A percentile compares a stretch with the other conserved stretches of the same genome.
These are phyloP conservation scores for Leccinum longicurvipes DNA, from an alignment of 768 basidiomycete species.

Conservation along the genomic window DNA sequence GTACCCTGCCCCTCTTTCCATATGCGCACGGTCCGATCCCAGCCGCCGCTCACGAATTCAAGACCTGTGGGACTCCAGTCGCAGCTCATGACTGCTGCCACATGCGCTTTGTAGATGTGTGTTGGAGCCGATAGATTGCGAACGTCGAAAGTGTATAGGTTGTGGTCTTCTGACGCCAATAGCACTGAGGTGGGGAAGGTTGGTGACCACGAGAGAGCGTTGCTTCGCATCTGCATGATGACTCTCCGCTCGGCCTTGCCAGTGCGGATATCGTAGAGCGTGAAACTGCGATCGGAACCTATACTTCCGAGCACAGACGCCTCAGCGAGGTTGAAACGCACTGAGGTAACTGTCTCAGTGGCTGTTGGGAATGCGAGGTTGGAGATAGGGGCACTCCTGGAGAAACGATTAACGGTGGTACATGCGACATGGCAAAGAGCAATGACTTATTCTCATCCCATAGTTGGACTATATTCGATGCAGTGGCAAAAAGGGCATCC, in stretches of 20 bases:
- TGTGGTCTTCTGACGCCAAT: slow-evolving; percentile 98
- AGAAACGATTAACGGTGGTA: slow-evolving; percentile 7
- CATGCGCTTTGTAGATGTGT: slow-evolving; percentile 96
- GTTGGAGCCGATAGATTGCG: slow-evolving; percentile 77
- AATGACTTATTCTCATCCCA: slow-evolving; percentile 94
- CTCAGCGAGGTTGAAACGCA: slow-evolving; percentile 94
- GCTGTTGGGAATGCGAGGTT: slow-evolving; percentile 85
- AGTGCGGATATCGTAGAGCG: slow-evolving; percentile 93
- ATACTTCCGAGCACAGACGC: slow-evolving; percentile 92
- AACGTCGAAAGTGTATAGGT: slow-evolving; percentile 96
- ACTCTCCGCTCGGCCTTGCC: slow-evolving; percentile 92
- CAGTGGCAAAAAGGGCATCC: slow-evolving; percentile 90
- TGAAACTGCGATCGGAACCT: slow-evolving; percentile 94
- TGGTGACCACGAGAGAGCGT: slow-evolving; percentile 92
- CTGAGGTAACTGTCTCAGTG: slow-evolving; percentile 82
- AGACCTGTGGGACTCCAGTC: slow-evolving; percentile 97
- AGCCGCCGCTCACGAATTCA: slow-evolving; percentile 94
- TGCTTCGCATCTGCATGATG: slow-evolving; percentile 92
- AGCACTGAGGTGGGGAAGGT: slow-evolving; percentile 90
- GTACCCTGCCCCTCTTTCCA: slow-evolving; percentile 88
- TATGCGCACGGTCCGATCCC: slow-evolving; percentile 91
- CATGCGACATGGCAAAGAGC: neutral
- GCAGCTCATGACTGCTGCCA: slow-evolving; percentile 93
- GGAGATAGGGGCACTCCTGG: slow-evolving; percentile 78
- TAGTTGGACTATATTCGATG: slow-evolving; percentile 88